Percentiles rank a stretch among this genome's conserved stretches.
These are phyloP conservation scores for Caloboletus firmus DNA, from an alignment of 1,284 basidiomycete genomes.

Conservation along the genomic window DNA sequence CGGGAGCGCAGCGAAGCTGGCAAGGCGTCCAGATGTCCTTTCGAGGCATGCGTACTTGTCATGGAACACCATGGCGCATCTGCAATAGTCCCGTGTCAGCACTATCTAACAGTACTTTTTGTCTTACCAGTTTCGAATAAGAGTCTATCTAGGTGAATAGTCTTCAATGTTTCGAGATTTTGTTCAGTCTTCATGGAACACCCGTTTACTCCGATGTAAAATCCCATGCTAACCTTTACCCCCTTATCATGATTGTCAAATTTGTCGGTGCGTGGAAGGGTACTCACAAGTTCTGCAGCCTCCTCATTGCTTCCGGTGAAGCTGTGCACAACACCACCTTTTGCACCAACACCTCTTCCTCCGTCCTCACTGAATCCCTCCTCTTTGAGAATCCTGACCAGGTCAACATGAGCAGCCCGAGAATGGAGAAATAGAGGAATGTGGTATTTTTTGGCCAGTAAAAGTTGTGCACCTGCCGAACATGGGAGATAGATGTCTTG, in stretches of 20 bases:
- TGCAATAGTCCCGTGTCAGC: conserved; percentile 28
- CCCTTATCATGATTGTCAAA: neutral
- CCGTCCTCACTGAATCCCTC: conserved; percentile 64
- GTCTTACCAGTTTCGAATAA: conserved; percentile 77
- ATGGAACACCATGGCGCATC: conserved; percentile 87
- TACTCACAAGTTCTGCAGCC: conserved; percentile 65
- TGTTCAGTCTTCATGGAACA: conserved; percentile 82
- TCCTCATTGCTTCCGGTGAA: conserved; percentile 78
- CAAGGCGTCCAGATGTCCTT: conserved; percentile 53
- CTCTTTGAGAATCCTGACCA: conserved; percentile 66
- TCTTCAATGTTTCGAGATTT: conserved; percentile 61
- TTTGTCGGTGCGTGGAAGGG: neutral
- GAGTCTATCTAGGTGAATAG: conserved; percentile 64
- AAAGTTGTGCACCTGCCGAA: conserved; percentile 55
- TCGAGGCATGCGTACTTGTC: conserved; percentile 76
- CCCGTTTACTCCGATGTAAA: conserved; percentile 69
- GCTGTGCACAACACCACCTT: conserved; percentile 82
- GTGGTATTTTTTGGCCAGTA: conserved; percentile 68
- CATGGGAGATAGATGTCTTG: neutral
- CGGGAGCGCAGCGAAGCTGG: conserved; percentile 48
- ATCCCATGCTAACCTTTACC: conserved; percentile 64
- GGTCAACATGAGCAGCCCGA: conserved; percentile 72
- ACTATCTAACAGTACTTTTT: neutral
- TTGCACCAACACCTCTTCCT: conserved; percentile 53
- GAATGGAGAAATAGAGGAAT: conserved; percentile 88